phyloP scores from a whole-genome alignment of 441 rosid genomes.

The Adansonia rubrostipa region DNA sequence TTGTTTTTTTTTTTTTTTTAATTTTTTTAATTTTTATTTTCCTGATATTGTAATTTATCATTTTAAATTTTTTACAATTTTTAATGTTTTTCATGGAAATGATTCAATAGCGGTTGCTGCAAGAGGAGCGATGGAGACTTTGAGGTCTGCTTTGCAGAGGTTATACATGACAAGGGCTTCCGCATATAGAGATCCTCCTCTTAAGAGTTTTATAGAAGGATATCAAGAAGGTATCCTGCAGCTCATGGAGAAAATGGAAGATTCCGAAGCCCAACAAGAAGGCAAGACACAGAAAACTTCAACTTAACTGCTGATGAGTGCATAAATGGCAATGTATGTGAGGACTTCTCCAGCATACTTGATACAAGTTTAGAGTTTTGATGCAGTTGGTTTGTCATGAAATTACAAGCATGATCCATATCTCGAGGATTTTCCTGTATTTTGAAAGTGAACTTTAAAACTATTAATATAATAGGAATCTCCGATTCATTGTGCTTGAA shows the following conservation, averaged over 20 bases:
- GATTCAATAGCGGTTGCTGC: conserved; percentile 72
- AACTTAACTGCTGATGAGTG: conserved; percentile 31
- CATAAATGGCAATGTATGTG: conserved; percentile 19
- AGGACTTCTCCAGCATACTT: conserved; percentile 21
- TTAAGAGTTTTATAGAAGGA: conserved; percentile 65
- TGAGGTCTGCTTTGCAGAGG: conserved; percentile 85
- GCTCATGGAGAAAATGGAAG: conserved; percentile 64
- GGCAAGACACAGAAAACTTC: conserved; percentile 44
- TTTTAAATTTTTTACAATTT: too few species aligned
- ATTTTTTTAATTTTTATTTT: too few species aligned
- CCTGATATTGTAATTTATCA: too few species aligned
- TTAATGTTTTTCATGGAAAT: too few species aligned
- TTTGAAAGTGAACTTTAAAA: conserved; percentile 14
- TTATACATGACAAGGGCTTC: conserved; percentile 89
- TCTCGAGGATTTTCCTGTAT: conserved; percentile 18
- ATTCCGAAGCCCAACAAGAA: conserved; percentile 45
- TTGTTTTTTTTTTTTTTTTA: too few species aligned
- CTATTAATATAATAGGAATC: conserved; percentile 10
- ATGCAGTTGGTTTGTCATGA: conserved; percentile 8
- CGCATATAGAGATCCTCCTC: conserved; percentile 79
- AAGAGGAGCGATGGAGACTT: conserved; percentile 88
- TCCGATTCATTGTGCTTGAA: conserved; percentile 23
- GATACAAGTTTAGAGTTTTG: conserved; percentile 13
- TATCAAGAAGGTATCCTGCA: conserved; percentile 84
- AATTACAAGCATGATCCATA: conserved; percentile 10